Base-by-base conservation (phyloP, 176 grass and related monocot species). In the Canna indica region DNA sequence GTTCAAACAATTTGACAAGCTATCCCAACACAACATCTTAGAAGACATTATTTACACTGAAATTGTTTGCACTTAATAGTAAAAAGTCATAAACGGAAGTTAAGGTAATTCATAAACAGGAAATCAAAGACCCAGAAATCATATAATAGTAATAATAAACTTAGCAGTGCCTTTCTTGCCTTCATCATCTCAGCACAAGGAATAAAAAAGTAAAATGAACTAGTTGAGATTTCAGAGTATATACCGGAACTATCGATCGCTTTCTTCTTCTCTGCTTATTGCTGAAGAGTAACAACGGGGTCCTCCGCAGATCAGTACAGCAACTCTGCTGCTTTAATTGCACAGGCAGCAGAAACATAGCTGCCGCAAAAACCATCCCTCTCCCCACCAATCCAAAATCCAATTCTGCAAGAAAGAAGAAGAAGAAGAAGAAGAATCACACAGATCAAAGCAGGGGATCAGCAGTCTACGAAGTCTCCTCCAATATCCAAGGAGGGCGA, bases 231-330 rank as follows among this genome's bases (percentile, higher is more conserved):
- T 16, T 26, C 9, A 28, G 27, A 30, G 45, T 20, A 9, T 24
- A 11, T 47, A 70, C 68, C 25, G 68, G 68, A 18, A 48, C 26
- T 11, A 20, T 31, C 14, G 25, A 31, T 20, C 26, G 68, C 16
- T 28, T 68, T 45, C 65, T 38, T 47, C 68, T 41, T 70, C 68
- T 70, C 5, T 41, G 16, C 68, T 24, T 42, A 6, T 50, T 70
- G 68, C 44, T 33, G 44, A 52, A 29, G 6, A 20, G 44, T 0
- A 48, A 48, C 44, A 48, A 9, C 9, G 68, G 15, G 47, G 25
- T 20, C 9, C 38, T 47, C 26, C 17, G 45, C 39, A 30, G 66
- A 18, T 46, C 66, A 2, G 1, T 39, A 7, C 41, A 29, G 10
- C n/a, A 45, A 7, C 9, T 11, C 41, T 9, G 24, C 67, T 47